A percentile compares a stretch with the other conserved stretches of the same genome.
Conservation (phyloP, 2,329 filamentous ascomycete species). For the Pseudonectria foliicola region DNA sequence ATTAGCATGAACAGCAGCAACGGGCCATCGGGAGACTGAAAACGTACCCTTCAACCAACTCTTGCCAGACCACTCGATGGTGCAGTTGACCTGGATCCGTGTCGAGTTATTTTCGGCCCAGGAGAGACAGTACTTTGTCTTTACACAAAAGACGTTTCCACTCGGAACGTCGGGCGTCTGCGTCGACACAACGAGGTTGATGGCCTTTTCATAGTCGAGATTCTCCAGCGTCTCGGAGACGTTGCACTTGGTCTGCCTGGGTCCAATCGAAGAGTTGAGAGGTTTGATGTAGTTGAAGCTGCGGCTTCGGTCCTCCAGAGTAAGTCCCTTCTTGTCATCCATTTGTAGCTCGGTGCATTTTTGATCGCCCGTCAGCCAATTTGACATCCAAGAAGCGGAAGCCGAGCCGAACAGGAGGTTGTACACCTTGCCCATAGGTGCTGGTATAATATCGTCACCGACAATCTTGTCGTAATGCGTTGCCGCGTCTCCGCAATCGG, state of each 20-base stretch:
- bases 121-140: constrained; percentile 89
- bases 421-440: constrained; percentile 88
- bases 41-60: constrained; percentile 88
- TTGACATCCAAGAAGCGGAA: constrained; percentile 75
- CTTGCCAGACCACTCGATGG: constrained; percentile 93
- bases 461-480: constrained; percentile 79
- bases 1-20: constrained; percentile 21
- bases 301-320: constrained; percentile 66
- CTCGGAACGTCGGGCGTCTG: constrained; percentile 93
- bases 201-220: constrained; percentile 78
- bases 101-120: constrained; percentile 88
- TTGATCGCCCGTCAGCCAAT: constrained; percentile 79
- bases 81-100: constrained; percentile 77
- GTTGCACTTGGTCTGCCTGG: constrained; percentile 90
- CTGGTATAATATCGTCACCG: constrained; percentile 78
- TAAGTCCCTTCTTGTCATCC: constrained; percentile 74
- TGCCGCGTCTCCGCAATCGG: constrained; percentile 72
- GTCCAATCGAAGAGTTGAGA: constrained; percentile 73
- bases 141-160: constrained; percentile 83
- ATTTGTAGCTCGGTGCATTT: constrained; percentile 84
- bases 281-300: constrained; percentile 89
- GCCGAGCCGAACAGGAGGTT: constrained; percentile 76
- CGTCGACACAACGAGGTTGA: constrained; percentile 75
- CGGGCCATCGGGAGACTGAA: too few relatives aligned
- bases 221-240: constrained; percentile 78